phyloP scores from a whole-genome alignment of 257 asterid genomes.

The Scutellaria barbata region DNA sequence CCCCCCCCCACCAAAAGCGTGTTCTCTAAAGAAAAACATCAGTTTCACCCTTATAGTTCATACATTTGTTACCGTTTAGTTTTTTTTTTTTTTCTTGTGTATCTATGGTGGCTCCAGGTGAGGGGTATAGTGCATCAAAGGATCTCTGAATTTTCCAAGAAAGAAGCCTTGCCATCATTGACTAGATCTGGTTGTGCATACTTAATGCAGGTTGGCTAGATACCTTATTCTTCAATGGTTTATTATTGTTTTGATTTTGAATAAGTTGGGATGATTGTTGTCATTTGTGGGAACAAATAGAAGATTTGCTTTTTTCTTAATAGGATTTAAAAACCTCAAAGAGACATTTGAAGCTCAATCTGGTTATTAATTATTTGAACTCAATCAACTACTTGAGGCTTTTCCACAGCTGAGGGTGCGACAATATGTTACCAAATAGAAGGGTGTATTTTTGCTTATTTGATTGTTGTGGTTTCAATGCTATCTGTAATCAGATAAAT shows the following conservation, averaged over 20 bases:
- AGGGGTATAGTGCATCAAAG: conserved; percentile 87
- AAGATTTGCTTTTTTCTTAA: conserved; percentile 26
- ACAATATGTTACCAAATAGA: conserved; percentile 16
- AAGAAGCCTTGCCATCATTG: conserved; percentile 85
- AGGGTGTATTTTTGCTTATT: conserved; percentile 11
- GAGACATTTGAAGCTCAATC: conserved; percentile 24
- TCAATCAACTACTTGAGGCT: conserved; percentile 18
- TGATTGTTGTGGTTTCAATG: not conserved
- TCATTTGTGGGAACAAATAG: conserved; percentile 28
- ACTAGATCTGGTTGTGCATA: conserved; percentile 99
- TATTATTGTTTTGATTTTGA: conserved; percentile 23
- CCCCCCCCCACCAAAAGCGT: not conserved
- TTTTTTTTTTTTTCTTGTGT: not conserved
- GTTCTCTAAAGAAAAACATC: not conserved
- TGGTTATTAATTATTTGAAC: conserved; percentile 14
- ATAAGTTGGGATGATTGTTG: conserved; percentile 12
- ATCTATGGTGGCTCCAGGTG: conserved; percentile 57
- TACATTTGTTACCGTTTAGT: not conserved
- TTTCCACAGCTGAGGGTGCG: conserved; percentile 10
- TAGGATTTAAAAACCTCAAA: conserved; percentile 18
- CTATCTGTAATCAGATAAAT: not conserved
- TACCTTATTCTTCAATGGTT: conserved; percentile 16
- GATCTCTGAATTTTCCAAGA: conserved; percentile 86
- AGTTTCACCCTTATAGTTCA: not conserved
- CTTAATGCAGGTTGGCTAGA: conserved; percentile 81